Evolutionary conservation across 2,329 filamentous ascomycete genomes (phyloP).

Genomic region (Camillea tinctor): DNA sequence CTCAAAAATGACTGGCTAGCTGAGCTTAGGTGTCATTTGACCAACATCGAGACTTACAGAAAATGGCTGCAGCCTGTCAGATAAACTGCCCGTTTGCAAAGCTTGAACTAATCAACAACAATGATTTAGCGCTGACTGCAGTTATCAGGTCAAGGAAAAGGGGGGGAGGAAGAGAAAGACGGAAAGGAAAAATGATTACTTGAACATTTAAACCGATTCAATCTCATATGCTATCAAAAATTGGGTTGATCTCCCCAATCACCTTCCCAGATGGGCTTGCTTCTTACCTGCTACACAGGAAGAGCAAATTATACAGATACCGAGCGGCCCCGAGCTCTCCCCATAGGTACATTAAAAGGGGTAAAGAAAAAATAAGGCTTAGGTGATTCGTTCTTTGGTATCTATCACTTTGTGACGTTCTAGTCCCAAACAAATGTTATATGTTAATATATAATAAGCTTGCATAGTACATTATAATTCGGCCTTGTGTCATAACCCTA

Average conservation of each 20-base stretch:
- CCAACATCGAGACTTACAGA: neutral
- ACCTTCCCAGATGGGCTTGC: neutral
- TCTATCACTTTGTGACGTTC: too few relatives aligned
- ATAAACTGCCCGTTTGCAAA: neutral
- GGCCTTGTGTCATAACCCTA: too few relatives aligned
- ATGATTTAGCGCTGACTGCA: neutral
- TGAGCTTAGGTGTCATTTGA: neutral
- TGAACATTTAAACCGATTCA: neutral
- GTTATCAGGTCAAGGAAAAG: neutral
- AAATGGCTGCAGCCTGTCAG: neutral
- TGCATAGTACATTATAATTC: too few relatives aligned
- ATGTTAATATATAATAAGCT: too few relatives aligned
- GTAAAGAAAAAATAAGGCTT: too few relatives aligned
- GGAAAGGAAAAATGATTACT: neutral
- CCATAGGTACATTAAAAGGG: too few relatives aligned
- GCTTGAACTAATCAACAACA: neutral
- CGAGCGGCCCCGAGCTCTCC: too few relatives aligned
- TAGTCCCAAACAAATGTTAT: too few relatives aligned
- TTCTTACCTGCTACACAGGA: neutral
- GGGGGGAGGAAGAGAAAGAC: neutral
- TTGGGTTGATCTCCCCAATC: neutral
- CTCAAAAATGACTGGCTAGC: neutral
- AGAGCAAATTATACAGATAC: neutral
- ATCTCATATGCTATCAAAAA: neutral
- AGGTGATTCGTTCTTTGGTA: too few relatives aligned